A percentile compares a stretch with the other conserved stretches of the same genome.
These are phyloP conservation scores for Amoeboaphelidium protococcarum DNA, from an alignment of 371 early-diverging fungal species.

Conservation along the genomic window DNA sequence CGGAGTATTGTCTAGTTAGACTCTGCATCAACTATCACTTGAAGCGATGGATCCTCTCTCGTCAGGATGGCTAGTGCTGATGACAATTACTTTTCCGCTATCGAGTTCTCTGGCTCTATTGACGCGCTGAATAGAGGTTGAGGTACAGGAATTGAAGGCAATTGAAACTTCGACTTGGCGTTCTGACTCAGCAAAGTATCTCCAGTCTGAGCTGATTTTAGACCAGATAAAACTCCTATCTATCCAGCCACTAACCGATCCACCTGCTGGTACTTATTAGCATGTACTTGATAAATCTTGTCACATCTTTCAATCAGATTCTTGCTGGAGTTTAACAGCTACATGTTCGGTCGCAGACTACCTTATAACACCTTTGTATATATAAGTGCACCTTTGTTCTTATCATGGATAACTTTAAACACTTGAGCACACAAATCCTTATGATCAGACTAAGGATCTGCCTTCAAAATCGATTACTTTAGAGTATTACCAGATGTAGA, in stretches of 20 bases:
- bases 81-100: slow-evolving; percentile 45
- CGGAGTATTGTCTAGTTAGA: slow-evolving; percentile 69
- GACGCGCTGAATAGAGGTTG: too few species aligned
- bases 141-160: too few species aligned
- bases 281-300: neutral
- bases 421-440: neutral
- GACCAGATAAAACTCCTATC: neutral
- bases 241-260: neutral
- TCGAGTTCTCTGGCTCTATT: slow-evolving; percentile 41
- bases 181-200: neutral
- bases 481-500: too few species aligned
- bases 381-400: neutral
- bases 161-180: too few species aligned
- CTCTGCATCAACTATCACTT: slow-evolving; percentile 40
- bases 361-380: neutral
- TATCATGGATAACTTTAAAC: neutral
- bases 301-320: neutral
- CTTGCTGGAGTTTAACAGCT: neutral
- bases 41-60: slow-evolving; percentile 72
- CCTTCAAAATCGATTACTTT: too few species aligned
- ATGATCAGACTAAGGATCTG: neutral
- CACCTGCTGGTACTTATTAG: neutral
- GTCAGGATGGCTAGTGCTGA: slow-evolving; percentile 41
- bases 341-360: neutral
- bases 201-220: neutral